Percentiles rank a stretch among this genome's conserved stretches.
These are phyloP conservation scores for Cercophora newfieldiana DNA, from an alignment of 495 filamentous ascomycete genomes.

Conservation along the genomic window DNA sequence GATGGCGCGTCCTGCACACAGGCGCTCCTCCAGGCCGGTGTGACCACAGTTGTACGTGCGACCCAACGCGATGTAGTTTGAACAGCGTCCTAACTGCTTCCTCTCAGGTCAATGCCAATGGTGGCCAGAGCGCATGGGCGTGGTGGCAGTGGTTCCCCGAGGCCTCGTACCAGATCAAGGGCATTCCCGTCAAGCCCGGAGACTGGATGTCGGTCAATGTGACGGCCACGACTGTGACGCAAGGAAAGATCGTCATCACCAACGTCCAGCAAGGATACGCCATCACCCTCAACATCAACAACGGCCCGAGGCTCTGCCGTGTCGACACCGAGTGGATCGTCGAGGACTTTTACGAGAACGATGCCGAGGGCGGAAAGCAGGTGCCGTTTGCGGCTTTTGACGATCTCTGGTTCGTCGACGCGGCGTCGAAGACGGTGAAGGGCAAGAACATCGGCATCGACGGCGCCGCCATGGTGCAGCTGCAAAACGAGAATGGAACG, in stretches of 20 bases:
- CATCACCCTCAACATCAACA: constrained; percentile 47
- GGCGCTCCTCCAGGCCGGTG: constrained; percentile 31
- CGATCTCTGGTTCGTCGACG: constrained; percentile 39
- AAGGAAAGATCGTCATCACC: constrained; percentile 50
- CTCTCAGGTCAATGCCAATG: constrained; percentile 33
- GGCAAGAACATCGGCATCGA: constrained; percentile 28
- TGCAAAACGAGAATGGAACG: constrained; percentile 22
- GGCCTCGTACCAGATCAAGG: constrained; percentile 49
- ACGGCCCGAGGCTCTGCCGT: constrained; percentile 32
- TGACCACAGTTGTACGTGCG: constrained; percentile 31
- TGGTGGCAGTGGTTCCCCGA: constrained; percentile 69
- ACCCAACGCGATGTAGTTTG: neutral
- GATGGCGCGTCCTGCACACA: constrained; percentile 33
- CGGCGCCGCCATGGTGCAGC: constrained; percentile 30
- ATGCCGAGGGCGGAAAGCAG: constrained; percentile 17
- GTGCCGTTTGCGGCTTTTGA: constrained; percentile 38
- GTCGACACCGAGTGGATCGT: constrained; percentile 44
- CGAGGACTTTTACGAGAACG: constrained; percentile 36
- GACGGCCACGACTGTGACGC: constrained; percentile 41
- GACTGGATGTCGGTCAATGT: constrained; percentile 57
- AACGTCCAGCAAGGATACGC: constrained; percentile 51
- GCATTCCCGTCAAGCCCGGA: constrained; percentile 52
- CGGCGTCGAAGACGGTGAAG: constrained; percentile 23
- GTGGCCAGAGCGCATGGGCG: constrained; percentile 36
- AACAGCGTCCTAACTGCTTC: neutral